phyloP scores from a whole-genome alignment of 2,329 filamentous ascomycete genomes.

The Teratosphaeria nubilosa region DNA sequence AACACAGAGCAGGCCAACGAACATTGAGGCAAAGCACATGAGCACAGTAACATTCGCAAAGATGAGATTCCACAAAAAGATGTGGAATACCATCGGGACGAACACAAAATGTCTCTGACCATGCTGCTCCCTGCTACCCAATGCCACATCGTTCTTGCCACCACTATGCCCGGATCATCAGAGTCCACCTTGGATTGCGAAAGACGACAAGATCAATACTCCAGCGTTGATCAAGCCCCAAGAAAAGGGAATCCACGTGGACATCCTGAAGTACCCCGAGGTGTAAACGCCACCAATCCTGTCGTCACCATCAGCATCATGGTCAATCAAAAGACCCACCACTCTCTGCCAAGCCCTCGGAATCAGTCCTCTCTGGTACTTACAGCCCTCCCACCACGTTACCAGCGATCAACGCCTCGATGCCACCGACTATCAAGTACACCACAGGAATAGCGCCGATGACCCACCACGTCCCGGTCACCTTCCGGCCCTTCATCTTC shows the following conservation, averaged over 20 bases:
- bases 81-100: neutral
- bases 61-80: neutral
- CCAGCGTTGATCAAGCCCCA: conserved; percentile 81
- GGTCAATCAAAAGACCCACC: neutral
- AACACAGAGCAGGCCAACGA: neutral
- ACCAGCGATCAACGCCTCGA: conserved; percentile 70
- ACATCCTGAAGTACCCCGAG: conserved; percentile 78
- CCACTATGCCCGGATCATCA: conserved; percentile 34
- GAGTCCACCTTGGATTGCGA: conserved; percentile 83
- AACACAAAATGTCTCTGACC: neutral
- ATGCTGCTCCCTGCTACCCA: neutral
- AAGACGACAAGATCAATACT: conserved; percentile 74
- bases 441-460: conserved; percentile 47
- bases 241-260: conserved; percentile 84
- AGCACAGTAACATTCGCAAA: neutral
- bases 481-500: neutral
- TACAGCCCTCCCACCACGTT: conserved; percentile 73
- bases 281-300: conserved; percentile 73
- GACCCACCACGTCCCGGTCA: conserved; percentile 47
- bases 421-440: conserved; percentile 60
- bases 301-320: conserved; percentile 1
- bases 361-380: conserved; percentile 25
- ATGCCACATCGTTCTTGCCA: neutral
- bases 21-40: neutral
- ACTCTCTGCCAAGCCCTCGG: neutral